phyloP scores from a whole-genome alignment of 2,329 filamentous ascomycete genomes.

The Endocalyx cinctus region DNA sequence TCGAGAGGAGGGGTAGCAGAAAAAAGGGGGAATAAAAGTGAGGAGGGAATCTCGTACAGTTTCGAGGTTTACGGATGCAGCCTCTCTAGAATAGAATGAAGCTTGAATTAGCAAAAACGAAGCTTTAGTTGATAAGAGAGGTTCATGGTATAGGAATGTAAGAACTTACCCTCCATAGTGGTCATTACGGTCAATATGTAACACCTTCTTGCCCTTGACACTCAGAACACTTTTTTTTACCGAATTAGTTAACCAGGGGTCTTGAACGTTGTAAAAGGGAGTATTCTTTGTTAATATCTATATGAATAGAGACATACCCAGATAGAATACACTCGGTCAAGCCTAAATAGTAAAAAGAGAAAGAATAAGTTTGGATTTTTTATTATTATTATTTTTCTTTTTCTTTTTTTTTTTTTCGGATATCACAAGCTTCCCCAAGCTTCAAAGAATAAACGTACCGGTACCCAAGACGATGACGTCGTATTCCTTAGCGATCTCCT shows the following conservation, averaged over 20 bases:
- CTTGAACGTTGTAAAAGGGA: too few species aligned
- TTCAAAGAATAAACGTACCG: slow-evolving; percentile 57
- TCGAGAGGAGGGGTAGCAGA: too few species aligned
- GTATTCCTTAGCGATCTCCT: slow-evolving; percentile 97
- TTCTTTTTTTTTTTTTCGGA: too few species aligned
- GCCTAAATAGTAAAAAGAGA: too few species aligned
- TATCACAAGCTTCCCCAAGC: too few species aligned
- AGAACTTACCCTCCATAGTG: slow-evolving; percentile 88
- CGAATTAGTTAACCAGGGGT: not conserved
- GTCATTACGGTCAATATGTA: slow-evolving; percentile 97
- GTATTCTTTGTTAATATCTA: too few species aligned
- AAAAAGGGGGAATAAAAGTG: slow-evolving; percentile 2
- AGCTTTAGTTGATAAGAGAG: too few species aligned
- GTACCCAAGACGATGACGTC: slow-evolving; percentile 98
- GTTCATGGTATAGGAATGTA: slow-evolving; percentile 9
- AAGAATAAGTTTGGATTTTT: too few species aligned
- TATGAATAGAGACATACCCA: too few species aligned
- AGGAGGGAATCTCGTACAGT: slow-evolving; percentile 52
- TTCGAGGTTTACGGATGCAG: slow-evolving; percentile 95
- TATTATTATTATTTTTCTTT: too few species aligned
- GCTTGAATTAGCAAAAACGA: too few species aligned
- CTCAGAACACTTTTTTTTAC: slow-evolving; percentile 70
- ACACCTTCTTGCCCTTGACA: slow-evolving; percentile 98
- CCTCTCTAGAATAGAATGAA: slow-evolving; percentile 80
- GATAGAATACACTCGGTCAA: slow-evolving; percentile 98